Evolutionary conservation across 2,329 filamentous ascomycete genomes (phyloP).

Genomic region (Stenocarpella maydis): DNA sequence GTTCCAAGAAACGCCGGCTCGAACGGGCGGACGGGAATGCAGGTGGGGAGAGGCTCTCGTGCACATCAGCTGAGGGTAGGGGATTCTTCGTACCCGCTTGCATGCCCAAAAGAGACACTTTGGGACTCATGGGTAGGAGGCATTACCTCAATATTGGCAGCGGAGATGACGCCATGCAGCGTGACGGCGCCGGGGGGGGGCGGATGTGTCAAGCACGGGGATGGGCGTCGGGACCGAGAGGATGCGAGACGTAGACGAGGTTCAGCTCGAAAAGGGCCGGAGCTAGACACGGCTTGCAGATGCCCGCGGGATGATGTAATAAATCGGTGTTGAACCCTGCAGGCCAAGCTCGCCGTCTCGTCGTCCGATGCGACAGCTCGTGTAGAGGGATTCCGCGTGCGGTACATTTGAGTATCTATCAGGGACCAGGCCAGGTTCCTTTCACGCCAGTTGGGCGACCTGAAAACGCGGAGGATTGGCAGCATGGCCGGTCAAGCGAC

Average conservation of each 20-base stretch:
- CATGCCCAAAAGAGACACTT: conserved; percentile 1
- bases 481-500: neutral
- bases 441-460: conserved; percentile 3
- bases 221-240: conserved; percentile 2
- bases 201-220: conserved; percentile 9
- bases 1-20: neutral
- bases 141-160: conserved; percentile 23
- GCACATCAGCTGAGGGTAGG: neutral
- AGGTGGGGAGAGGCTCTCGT: neutral
- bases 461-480: conserved; percentile 20
- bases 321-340: conserved; percentile 14
- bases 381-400: neutral
- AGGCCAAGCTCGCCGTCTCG: neutral
- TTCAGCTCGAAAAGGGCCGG: conserved; percentile 3
- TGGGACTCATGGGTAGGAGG: neutral
- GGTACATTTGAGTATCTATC: too few species aligned
- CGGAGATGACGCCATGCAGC: conserved; percentile 19
- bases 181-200: conserved; percentile 17
- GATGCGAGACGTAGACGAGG: neutral
- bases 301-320: too few species aligned
- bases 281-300: conserved; percentile 5
- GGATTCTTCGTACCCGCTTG: neutral
- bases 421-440: too few species aligned
- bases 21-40: neutral
- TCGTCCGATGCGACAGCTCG: conserved; percentile 6